Percentiles rank a stretch among this genome's conserved stretches.
phyloP scores from a whole-genome alignment of 2,329 filamentous ascomycete species.

The Incumbomyces lentus region DNA sequence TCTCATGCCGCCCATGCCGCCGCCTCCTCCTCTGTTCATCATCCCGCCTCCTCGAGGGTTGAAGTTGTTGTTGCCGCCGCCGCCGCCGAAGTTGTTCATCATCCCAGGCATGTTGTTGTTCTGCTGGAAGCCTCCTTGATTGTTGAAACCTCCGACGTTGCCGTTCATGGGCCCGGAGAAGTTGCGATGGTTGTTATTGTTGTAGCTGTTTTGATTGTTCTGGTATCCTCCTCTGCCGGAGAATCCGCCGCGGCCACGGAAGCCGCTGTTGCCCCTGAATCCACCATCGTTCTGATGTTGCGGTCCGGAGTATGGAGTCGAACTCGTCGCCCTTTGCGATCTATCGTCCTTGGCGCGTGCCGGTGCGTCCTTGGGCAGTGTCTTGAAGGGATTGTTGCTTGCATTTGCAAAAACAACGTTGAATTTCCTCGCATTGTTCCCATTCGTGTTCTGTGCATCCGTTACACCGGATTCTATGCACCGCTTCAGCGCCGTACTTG shows the following conservation, averaged over 20 bases:
- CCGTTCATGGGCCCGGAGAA: slow-evolving; percentile 34
- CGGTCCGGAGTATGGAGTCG: slow-evolving; percentile 29
- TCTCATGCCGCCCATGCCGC: slow-evolving; percentile 43
- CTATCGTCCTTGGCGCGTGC: slow-evolving; percentile 56
- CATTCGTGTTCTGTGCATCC: slow-evolving; percentile 35
- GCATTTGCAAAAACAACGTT: slow-evolving; percentile 66
- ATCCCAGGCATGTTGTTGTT: slow-evolving; percentile 33
- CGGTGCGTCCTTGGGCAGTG: slow-evolving; percentile 77
- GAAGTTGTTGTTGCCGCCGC: slow-evolving; percentile 38
- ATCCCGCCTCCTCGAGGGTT: slow-evolving; percentile 42
- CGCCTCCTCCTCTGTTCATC: slow-evolving; percentile 49
- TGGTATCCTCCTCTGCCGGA: slow-evolving; percentile 24
- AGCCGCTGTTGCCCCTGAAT: slow-evolving; percentile 43
- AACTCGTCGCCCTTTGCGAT: slow-evolving; percentile 30
- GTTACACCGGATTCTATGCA: slow-evolving; percentile 51
- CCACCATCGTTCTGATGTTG: slow-evolving; percentile 31
- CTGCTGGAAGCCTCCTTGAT: slow-evolving; percentile 36
- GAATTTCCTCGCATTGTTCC: slow-evolving; percentile 54
- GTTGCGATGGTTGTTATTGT: slow-evolving; percentile 37
- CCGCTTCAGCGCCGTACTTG: slow-evolving; percentile 74
- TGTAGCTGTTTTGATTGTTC: slow-evolving; percentile 32
- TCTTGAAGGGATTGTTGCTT: slow-evolving; percentile 77
- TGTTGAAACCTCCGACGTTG: slow-evolving; percentile 33
- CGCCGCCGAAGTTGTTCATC: slow-evolving; percentile 42
- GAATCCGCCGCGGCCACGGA: slow-evolving; percentile 38